phyloP scores from a whole-genome alignment of 2,329 filamentous ascomycete genomes.

The Aphanocladium album region DNA sequence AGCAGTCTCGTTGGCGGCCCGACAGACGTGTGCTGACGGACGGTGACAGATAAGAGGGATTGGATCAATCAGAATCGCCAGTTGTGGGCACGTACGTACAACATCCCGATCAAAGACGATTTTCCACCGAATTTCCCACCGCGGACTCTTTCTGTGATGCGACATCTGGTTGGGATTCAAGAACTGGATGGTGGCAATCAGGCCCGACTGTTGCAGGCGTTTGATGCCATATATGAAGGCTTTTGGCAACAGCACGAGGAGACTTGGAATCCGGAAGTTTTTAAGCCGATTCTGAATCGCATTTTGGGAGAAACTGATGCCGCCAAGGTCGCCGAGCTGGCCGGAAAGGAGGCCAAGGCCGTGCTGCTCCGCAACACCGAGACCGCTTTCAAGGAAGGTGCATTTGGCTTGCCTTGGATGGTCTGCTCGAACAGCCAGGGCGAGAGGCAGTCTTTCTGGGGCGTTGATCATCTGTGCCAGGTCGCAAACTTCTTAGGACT shows the following conservation, averaged over 20 bases:
- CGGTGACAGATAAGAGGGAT: conserved; percentile 30
- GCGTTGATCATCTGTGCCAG: conserved; percentile 34
- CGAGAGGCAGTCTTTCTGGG: conserved; percentile 32
- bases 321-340: conserved; percentile 24
- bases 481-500: conserved; percentile 31
- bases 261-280: conserved; percentile 24
- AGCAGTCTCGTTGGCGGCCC: background rate
- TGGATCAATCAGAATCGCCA: conserved; percentile 29
- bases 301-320: conserved; percentile 23
- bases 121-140: conserved; percentile 32
- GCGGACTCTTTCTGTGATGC: conserved; percentile 30
- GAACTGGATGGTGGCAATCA: conserved; percentile 18
- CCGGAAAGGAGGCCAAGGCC: conserved; percentile 25
- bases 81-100: conserved; percentile 30
- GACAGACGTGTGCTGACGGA: background rate
- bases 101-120: conserved; percentile 27
- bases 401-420: conserved; percentile 36
- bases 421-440: conserved; percentile 28
- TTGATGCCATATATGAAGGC: conserved; percentile 29
- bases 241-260: conserved; percentile 28
- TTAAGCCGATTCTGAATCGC: conserved; percentile 22
- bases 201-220: conserved; percentile 19
- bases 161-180: conserved; percentile 26
- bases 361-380: conserved; percentile 30
- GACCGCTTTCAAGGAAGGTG: conserved; percentile 29